Conservation (phyloP, 2,329 filamentous ascomycete species). For the Fusarium luffae region DNA sequence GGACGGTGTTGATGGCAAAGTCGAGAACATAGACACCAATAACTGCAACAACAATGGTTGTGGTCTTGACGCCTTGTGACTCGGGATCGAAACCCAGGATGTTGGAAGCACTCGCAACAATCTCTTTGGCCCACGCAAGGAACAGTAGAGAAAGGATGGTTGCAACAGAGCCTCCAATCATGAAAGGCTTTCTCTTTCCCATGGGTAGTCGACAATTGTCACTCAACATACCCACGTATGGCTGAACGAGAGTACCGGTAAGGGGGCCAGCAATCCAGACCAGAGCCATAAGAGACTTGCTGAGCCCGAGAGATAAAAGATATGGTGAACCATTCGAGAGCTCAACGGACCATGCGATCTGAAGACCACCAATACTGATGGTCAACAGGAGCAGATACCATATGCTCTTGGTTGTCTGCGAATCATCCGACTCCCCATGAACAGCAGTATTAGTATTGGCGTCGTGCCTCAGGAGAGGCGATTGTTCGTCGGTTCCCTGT, state of each 20-base stretch:
- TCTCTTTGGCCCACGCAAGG: constrained; percentile 79
- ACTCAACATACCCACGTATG: constrained; percentile 83
- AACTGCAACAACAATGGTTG: constrained; percentile 82
- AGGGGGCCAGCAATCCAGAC: constrained; percentile 88
- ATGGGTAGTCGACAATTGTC: constrained; percentile 79
- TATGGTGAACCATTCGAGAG: constrained; percentile 92
- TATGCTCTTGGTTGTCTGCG: constrained; percentile 78
- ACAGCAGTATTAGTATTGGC: constrained; percentile 15
- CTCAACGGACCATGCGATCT: constrained; percentile 96
- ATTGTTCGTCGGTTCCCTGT: constrained; percentile 45
- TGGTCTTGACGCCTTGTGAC: constrained; percentile 70
- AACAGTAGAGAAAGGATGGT: constrained; percentile 75
- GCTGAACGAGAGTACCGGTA: constrained; percentile 82
- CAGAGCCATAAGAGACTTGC: constrained; percentile 83
- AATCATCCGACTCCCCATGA: constrained; percentile 39
- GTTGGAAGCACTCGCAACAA: constrained; percentile 73
- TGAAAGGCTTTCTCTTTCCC: constrained; percentile 86
- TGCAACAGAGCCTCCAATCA: constrained; percentile 75
- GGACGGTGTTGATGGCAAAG: constrained; percentile 96
- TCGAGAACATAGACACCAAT: constrained; percentile 90
- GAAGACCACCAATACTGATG: constrained; percentile 85
- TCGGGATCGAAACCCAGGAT: constrained; percentile 77
- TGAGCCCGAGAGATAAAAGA: constrained; percentile 81
- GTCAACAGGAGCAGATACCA: constrained; percentile 91
- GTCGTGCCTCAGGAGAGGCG: constrained; percentile 45